Evolutionary conservation across 495 filamentous ascomycete genomes (phyloP).

Genomic region (Hypoxylon fragiforme): DNA sequence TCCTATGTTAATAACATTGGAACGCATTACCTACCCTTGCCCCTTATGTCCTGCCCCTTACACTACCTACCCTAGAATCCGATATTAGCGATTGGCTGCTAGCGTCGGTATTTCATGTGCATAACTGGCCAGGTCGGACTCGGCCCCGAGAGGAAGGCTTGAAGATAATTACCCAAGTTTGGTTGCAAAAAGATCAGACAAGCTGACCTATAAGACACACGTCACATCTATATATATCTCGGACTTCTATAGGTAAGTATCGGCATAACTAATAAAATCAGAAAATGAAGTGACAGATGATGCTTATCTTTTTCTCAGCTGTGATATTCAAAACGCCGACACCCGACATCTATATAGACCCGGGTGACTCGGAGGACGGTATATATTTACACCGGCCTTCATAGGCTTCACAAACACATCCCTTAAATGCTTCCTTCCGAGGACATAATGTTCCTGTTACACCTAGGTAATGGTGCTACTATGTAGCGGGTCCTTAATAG

Average conservation of each 20-base stretch:
- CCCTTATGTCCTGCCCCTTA: too few relatives aligned
- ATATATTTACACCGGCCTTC: constrained; percentile 22
- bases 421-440: background rate
- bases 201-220: too few relatives aligned
- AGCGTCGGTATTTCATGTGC: background rate
- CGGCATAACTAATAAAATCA: background rate
- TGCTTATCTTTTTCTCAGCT: too few relatives aligned
- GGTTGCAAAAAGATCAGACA: constrained; percentile 19
- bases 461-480: too few relatives aligned
- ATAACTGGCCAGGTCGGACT: too few relatives aligned
- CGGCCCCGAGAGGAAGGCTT: constrained; percentile 29
- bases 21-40: too few relatives aligned
- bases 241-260: background rate
- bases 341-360: background rate
- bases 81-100: background rate
- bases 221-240: too few relatives aligned
- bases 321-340: constrained; percentile 6
- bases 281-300: background rate
- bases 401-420: too few relatives aligned
- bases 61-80: too few relatives aligned
- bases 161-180: background rate
- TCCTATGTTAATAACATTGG: too few relatives aligned
- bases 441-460: constrained; percentile 3
- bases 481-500: constrained; percentile 13
- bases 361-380: constrained; percentile 15